Conservation (phyloP, 164 flowering plant genomes). For the Macadamia integrifolia region DNA sequence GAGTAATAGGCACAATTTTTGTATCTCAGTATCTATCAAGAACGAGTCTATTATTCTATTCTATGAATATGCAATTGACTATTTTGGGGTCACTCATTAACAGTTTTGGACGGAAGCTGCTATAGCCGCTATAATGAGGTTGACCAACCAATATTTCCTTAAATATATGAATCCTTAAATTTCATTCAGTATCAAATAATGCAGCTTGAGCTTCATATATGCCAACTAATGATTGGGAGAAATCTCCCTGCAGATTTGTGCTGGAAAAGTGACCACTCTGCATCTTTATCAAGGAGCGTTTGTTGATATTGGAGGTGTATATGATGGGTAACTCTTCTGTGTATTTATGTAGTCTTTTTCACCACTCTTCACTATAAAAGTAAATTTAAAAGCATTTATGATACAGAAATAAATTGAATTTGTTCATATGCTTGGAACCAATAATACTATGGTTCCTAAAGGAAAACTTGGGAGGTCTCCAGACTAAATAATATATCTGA, state of each 20-base stretch:
- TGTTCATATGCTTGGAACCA: background rate
- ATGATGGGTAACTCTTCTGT: conserved; percentile 71
- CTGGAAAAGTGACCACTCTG: conserved; percentile 73
- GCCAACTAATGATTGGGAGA: conserved; percentile 2
- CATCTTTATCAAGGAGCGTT: conserved; percentile 98
- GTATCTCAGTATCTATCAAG: background rate
- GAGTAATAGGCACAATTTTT: background rate
- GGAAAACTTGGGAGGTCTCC: too few species aligned
- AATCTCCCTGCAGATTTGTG: conserved; percentile 60
- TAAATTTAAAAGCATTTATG: too few species aligned
- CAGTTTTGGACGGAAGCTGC: background rate
- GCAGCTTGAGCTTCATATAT: conserved; percentile 2
- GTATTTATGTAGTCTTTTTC: background rate
- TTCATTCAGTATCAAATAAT: background rate
- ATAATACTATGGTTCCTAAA: background rate
- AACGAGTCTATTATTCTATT: background rate
- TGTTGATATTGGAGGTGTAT: conserved; percentile 94
- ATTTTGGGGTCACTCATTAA: background rate
- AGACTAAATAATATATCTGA: too few species aligned
- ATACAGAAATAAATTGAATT: background rate
- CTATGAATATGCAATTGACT: background rate
- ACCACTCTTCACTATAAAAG: too few species aligned
- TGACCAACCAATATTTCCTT: background rate
- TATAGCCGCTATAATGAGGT: background rate
- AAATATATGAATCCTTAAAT: background rate